Conservation (phyloP, 2,329 filamentous ascomycete species). For the Tolypocladium ovalisporum region DNA sequence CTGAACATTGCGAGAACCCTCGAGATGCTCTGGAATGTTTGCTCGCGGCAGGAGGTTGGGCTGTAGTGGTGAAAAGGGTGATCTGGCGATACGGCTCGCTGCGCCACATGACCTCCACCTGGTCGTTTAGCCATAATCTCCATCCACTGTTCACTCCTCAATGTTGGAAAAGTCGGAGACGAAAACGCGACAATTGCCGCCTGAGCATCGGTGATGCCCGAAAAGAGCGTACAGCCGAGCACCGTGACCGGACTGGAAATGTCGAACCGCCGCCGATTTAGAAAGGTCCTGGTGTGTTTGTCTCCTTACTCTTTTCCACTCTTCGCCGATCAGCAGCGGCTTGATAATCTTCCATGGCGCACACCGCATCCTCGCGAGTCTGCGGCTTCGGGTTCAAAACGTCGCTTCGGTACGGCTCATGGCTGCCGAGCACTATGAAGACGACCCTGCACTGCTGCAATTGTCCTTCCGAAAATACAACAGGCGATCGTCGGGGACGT, state of each 20-base stretch:
- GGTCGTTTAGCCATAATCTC: slow-evolving; percentile 1
- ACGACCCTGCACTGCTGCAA: background rate
- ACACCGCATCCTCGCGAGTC: background rate
- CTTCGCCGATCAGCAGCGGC: background rate
- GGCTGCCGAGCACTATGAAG: background rate
- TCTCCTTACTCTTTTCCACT: slow-evolving; percentile 7
- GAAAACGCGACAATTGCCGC: slow-evolving; percentile 18
- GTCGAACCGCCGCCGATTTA: slow-evolving; percentile 27
- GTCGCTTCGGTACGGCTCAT: background rate
- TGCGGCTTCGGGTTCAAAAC: background rate
- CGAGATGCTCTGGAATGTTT: background rate
- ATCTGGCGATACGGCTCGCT: background rate
- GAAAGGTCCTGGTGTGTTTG: too few relatives aligned
- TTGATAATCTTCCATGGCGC: background rate
- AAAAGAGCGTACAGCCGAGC: slow-evolving; percentile 32
- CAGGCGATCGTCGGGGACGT: slow-evolving; percentile 5
- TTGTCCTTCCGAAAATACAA: background rate
- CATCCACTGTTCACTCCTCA: background rate
- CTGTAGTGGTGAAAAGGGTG: slow-evolving; percentile 3
- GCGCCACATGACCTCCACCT: background rate
- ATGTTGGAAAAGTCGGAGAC: slow-evolving; percentile 26
- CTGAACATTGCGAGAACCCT: background rate
- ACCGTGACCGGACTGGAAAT: slow-evolving; percentile 24
- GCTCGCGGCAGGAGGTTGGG: background rate
- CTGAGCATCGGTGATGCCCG: slow-evolving; percentile 19